These are phyloP conservation scores for Curvularia eragrostidis DNA, from an alignment of 2,329 filamentous ascomycete genomes.

Conservation along the genomic window DNA sequence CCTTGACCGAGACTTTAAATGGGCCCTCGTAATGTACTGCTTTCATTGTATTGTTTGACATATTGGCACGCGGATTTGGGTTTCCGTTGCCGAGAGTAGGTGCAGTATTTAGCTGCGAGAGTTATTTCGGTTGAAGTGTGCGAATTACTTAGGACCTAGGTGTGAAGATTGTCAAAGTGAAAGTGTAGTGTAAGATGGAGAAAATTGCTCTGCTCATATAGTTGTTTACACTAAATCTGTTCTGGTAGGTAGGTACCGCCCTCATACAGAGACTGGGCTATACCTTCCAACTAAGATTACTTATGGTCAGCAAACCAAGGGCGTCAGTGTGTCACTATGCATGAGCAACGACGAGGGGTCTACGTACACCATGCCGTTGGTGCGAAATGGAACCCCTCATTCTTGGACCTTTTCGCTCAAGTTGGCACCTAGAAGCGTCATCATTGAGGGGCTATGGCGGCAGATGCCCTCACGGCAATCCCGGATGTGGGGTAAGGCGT, in stretches of 20 bases:
- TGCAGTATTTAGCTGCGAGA: neutral
- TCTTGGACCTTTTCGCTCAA: constrained; percentile 3
- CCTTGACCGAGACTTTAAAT: constrained; percentile 67
- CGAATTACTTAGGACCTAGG: neutral
- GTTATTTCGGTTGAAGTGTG: neutral
- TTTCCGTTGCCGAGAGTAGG: neutral
- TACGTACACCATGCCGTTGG: neutral
- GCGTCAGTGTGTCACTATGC: neutral
- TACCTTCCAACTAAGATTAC: neutral
- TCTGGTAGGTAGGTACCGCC: neutral
- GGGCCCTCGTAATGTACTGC: constrained; percentile 69
- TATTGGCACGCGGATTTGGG: neutral
- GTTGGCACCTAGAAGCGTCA: neutral
- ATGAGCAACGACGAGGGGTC: neutral
- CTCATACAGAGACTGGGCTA: neutral
- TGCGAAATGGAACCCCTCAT: constrained; percentile 1
- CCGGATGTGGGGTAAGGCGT: neutral
- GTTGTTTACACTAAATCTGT: neutral
- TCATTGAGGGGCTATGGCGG: constrained; percentile 1
- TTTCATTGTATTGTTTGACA: constrained; percentile 59
- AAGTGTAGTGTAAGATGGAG: neutral
- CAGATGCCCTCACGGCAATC: neutral
- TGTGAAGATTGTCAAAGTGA: neutral
- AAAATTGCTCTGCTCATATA: neutral
- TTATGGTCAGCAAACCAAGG: neutral